Conservation (phyloP, 306 rosid genomes). For the Cicer judaicum region DNA sequence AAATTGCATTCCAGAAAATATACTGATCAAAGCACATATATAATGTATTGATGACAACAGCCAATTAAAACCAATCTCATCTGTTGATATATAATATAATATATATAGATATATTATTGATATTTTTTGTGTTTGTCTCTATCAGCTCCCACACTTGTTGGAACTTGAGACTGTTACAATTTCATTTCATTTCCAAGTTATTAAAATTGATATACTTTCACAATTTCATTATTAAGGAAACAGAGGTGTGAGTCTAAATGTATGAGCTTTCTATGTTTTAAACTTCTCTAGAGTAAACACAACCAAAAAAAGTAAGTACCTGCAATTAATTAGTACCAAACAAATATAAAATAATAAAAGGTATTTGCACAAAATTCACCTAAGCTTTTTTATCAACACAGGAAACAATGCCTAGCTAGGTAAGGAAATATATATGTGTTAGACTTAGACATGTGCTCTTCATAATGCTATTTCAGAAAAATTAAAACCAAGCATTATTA, state of each 20-base stretch:
- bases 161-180: background rate
- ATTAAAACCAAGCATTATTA: background rate
- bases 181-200: slow-evolving; percentile 4
- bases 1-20: no score
- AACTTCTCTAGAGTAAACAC: slow-evolving; percentile 24
- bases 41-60: slow-evolving; percentile 6
- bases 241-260: background rate
- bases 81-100: background rate
- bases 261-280: background rate
- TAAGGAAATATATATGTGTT: background rate
- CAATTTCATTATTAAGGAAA: slow-evolving; percentile 26
- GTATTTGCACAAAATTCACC: background rate
- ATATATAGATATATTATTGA: background rate
- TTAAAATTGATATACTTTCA: slow-evolving; percentile 3
- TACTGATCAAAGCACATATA: no score
- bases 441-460: background rate
- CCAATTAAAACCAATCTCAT: slow-evolving; percentile 23
- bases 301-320: slow-evolving; percentile 3
- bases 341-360: background rate
- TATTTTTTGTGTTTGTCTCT: slow-evolving; percentile 4
- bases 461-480: background rate
- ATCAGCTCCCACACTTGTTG: slow-evolving; percentile 33
- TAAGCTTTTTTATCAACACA: background rate
- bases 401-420: background rate
- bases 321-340: background rate